Conservation (phyloP, 768 basidiomycete species). For the Mrakia frigida region DNA sequence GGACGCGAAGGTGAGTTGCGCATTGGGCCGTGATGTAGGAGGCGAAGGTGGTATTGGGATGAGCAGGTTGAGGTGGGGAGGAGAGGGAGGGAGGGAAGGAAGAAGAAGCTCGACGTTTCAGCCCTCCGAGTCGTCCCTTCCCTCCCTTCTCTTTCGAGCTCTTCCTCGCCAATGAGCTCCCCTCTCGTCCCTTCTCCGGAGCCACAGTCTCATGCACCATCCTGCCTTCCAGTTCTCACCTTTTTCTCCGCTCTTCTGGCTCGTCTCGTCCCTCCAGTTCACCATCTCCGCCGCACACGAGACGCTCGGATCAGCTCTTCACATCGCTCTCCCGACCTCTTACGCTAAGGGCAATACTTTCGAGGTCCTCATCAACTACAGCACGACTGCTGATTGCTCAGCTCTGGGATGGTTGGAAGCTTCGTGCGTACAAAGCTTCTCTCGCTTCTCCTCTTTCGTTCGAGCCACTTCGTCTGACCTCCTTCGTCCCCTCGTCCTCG, state of each 20-base stretch:
- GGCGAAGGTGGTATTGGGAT: too few species aligned
- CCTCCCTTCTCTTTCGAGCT: background rate
- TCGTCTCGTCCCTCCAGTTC: conserved; percentile 46
- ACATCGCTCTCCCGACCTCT: conserved; percentile 52
- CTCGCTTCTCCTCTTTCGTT: background rate
- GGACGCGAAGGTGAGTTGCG: too few species aligned
- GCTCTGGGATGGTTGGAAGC: conserved; percentile 86
- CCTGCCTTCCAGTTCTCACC: background rate
- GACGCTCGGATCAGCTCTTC: conserved; percentile 73
- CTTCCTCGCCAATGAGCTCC: background rate
- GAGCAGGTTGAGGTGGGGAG: too few species aligned
- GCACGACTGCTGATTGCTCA: conserved; percentile 65
- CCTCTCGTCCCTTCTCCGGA: background rate
- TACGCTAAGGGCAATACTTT: conserved; percentile 47
- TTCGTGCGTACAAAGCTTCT: conserved; percentile 49
- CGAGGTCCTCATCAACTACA: conserved; percentile 57
- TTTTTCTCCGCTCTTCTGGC: background rate
- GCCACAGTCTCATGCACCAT: background rate
- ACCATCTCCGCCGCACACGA: conserved; percentile 56
- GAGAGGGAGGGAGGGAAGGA: background rate
- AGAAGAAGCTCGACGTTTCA: background rate
- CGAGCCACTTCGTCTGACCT: conserved; percentile 17
- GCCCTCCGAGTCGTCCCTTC: background rate
- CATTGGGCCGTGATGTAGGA: too few species aligned
- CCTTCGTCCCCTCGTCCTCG: conserved; percentile 7